Percentiles rank a stretch among this genome's conserved stretches.
Conservation (phyloP, 2,329 filamentous ascomycete species). For the Penicillium oxalicum region DNA sequence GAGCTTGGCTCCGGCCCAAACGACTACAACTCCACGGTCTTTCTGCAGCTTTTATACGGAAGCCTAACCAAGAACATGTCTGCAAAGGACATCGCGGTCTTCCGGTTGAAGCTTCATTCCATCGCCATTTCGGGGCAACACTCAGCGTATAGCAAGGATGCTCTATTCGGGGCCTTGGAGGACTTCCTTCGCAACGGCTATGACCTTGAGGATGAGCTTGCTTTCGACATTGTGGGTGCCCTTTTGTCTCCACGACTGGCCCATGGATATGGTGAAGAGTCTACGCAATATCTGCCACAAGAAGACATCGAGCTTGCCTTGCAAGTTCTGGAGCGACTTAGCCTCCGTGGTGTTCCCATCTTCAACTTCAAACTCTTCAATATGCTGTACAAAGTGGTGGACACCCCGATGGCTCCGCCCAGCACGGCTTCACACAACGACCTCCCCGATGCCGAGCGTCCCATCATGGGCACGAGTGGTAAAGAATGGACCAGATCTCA, state of each 20-base stretch:
- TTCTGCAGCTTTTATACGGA: constrained; percentile 38
- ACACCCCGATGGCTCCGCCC: constrained; percentile 29
- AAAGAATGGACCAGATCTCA: constrained; percentile 10
- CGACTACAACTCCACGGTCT: constrained; percentile 38
- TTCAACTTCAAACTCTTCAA: constrained; percentile 46
- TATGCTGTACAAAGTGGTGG: constrained; percentile 34
- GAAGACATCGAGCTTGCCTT: constrained; percentile 34
- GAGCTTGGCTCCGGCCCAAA: constrained; percentile 34
- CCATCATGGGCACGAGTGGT: background rate
- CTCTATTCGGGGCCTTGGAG: constrained; percentile 30
- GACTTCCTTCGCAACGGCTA: constrained; percentile 31
- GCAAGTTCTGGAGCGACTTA: constrained; percentile 39
- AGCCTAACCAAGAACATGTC: constrained; percentile 26
- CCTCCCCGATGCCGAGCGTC: background rate
- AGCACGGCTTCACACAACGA: constrained; percentile 33
- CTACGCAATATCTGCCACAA: constrained; percentile 16
- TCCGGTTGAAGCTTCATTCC: constrained; percentile 33
- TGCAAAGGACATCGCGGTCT: constrained; percentile 24
- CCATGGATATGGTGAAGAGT: constrained; percentile 1
- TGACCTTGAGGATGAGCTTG: constrained; percentile 30
- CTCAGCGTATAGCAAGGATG: constrained; percentile 31
- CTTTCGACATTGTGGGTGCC: constrained; percentile 32
- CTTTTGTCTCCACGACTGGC: constrained; percentile 28
- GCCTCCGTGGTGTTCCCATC: constrained; percentile 37
- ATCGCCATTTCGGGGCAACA: constrained; percentile 37